Conservation (phyloP, 2,329 filamentous ascomycete genomes). For the Coleophoma crateriformis region DNA sequence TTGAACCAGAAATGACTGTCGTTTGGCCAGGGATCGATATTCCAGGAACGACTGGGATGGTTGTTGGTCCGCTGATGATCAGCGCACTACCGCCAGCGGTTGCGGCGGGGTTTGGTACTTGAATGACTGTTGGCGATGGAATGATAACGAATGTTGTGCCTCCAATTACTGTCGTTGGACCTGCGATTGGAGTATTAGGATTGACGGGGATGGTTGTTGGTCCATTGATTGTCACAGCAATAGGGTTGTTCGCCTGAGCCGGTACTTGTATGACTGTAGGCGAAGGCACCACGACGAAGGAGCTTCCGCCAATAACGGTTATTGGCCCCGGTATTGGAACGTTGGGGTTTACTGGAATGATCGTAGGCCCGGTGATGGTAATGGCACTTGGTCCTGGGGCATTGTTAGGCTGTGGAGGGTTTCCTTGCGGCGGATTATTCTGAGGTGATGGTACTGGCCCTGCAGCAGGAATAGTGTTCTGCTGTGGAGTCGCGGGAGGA, state of each 20-base stretch:
- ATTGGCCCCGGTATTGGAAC: too few relatives aligned
- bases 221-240: not conserved
- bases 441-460: too few relatives aligned
- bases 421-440: too few relatives aligned
- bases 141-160: slow-evolving; percentile 5
- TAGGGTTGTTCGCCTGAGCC: not conserved
- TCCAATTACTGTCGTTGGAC: not conserved
- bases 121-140: slow-evolving; percentile 6
- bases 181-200: not conserved
- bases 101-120: not conserved
- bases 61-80: slow-evolving; percentile 7
- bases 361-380: too few relatives aligned
- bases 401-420: too few relatives aligned
- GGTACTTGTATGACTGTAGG: too few relatives aligned
- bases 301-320: too few relatives aligned
- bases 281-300: too few relatives aligned
- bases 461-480: too few relatives aligned
- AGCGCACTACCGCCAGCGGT: slow-evolving; percentile 1
- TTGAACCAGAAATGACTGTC: slow-evolving; percentile 9
- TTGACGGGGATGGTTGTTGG: not conserved
- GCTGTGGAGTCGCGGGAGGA: too few relatives aligned
- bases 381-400: too few relatives aligned
- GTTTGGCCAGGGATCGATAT: slow-evolving; percentile 9
- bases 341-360: too few relatives aligned
- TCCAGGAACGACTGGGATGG: slow-evolving; percentile 8